These are phyloP conservation scores for Paulownia fortunei DNA, from an alignment of 257 asterid species.

Conservation along the genomic window DNA sequence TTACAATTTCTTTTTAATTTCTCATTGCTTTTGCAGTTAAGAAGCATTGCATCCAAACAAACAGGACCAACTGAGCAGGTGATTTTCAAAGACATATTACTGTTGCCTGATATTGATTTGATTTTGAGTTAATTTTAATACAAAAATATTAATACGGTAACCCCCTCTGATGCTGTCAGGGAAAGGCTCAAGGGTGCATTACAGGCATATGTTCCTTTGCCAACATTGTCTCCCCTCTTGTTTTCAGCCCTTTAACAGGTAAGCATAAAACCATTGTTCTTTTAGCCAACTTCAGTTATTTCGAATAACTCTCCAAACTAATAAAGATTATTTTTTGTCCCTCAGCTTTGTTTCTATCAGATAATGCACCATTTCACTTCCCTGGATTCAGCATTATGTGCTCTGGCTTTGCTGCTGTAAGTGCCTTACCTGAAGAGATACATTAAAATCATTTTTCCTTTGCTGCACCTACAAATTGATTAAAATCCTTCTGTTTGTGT, in stretches of 20 bases:
- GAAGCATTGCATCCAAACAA: conserved; percentile 75
- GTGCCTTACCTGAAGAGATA: conserved; percentile 32
- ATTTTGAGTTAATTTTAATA: background rate
- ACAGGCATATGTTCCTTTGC: conserved; percentile 83
- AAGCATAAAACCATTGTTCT: background rate
- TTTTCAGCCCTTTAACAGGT: conserved; percentile 89
- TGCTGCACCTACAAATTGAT: background rate
- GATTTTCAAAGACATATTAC: too few relatives aligned
- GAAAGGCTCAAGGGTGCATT: conserved; percentile 94
- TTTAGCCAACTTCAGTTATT: background rate
- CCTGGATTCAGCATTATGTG: conserved; percentile 94
- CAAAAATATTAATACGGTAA: background rate
- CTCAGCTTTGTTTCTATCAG: conserved; percentile 66
- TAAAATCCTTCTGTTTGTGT: background rate
- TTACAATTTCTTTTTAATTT: background rate
- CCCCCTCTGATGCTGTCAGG: conserved; percentile 45
- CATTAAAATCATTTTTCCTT: too few relatives aligned
- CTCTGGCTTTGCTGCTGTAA: conserved; percentile 74
- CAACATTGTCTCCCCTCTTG: conserved; percentile 74
- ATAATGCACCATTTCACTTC: conserved; percentile 77
- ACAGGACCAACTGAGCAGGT: conserved; percentile 75
- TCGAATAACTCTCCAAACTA: background rate
- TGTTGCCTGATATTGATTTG: background rate
- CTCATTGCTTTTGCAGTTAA: conserved; percentile 46
- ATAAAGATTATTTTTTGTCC: background rate